Conservation (phyloP, 768 basidiomycete genomes). For the Auriscalpium microsporum region DNA sequence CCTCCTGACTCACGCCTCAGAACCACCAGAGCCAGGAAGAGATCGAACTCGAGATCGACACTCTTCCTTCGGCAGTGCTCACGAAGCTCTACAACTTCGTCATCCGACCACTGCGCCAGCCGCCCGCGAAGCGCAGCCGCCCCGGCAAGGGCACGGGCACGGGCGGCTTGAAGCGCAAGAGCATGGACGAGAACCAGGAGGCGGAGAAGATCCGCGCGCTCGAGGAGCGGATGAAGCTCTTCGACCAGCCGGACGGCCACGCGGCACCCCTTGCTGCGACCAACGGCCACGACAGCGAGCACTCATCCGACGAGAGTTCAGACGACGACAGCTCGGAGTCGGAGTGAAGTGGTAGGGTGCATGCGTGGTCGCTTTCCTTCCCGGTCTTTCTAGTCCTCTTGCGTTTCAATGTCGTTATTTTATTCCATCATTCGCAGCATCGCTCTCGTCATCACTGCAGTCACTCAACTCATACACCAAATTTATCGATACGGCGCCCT, state of each 20-base stretch:
- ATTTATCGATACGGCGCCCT: constrained; percentile 23
- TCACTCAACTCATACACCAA: constrained; percentile 20
- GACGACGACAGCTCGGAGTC: constrained; percentile 79
- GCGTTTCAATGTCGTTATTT: constrained; percentile 11
- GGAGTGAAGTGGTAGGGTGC: constrained; percentile 40
- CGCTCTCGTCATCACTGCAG: constrained; percentile 14
- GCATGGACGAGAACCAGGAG: constrained; percentile 95
- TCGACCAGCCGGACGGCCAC: constrained; percentile 47
- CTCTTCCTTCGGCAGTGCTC: constrained; percentile 76
- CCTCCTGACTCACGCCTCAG: constrained; percentile 10
- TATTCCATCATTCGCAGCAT: constrained; percentile 14
- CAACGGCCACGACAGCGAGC: constrained; percentile 54
- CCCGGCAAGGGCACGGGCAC: constrained; percentile 77
- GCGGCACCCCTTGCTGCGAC: constrained; percentile 28
- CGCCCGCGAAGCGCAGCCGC: constrained; percentile 49
- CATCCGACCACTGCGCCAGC: constrained; percentile 63
- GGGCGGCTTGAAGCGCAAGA: constrained; percentile 86
- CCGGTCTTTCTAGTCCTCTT: constrained; percentile 1
- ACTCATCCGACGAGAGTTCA: constrained; percentile 73
- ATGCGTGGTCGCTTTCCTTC: background rate
- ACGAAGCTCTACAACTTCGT: constrained; percentile 96
- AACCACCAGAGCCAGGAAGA: constrained; percentile 79
- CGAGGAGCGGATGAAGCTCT: constrained; percentile 80
- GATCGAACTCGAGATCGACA: constrained; percentile 97
- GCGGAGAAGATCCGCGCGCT: constrained; percentile 89